Percentiles rank a stretch among this genome's conserved stretches.
These are phyloP conservation scores for Hibiscus trionum DNA, from an alignment of 345 rosid genomes.

Conservation along the genomic window DNA sequence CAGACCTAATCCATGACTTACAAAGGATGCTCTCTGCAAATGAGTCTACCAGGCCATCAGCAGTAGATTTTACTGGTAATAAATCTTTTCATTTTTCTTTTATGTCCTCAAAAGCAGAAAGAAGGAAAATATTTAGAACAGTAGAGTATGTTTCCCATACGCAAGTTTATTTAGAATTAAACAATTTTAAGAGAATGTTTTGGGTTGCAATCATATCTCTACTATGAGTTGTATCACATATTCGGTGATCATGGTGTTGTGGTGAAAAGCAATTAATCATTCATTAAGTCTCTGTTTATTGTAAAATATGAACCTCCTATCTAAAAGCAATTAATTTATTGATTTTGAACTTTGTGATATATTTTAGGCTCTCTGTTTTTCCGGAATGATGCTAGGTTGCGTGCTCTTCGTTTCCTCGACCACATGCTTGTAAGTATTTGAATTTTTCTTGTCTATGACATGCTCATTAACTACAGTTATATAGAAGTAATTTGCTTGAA, in stretches of 20 bases:
- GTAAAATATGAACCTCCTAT: not conserved
- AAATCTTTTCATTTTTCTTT: not conserved
- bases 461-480: conserved; percentile 9
- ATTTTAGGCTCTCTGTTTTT: conserved; percentile 78
- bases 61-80: conserved; percentile 85
- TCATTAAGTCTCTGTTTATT: not conserved
- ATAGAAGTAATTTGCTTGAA: conserved; percentile 9
- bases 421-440: conserved; percentile 80
- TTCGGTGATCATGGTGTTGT: not conserved
- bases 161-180: not conserved
- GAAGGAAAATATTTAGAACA: not conserved
- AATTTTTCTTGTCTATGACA: conserved; percentile 10
- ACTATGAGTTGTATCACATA: not conserved
- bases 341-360: conserved; percentile 8
- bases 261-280: not conserved
- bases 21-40: conserved; percentile 85
- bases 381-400: conserved; percentile 86
- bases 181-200: not conserved
- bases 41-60: conserved; percentile 81
- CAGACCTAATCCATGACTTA: conserved; percentile 77
- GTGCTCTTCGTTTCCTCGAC: conserved; percentile 99
- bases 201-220: not conserved
- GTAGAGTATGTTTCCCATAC: not conserved
- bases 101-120: not conserved
- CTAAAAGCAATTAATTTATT: conserved; percentile 5